Conservation (phyloP, 805 yeast genomes). For the Starmerella floris region DNA sequence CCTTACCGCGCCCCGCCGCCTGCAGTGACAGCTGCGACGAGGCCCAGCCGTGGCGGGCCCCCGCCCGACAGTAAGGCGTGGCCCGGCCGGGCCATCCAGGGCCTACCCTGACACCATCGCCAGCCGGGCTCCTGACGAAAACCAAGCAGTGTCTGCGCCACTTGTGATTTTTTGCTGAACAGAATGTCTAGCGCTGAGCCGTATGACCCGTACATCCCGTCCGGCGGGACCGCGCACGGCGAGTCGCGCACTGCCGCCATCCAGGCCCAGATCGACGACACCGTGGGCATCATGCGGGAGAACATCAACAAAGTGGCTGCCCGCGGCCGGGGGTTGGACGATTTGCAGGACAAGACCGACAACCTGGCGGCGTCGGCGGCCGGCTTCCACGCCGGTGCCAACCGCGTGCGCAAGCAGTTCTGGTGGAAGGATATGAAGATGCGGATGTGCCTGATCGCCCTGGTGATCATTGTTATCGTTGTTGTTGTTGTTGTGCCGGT, state of each 20-base stretch:
- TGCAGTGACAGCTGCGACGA: too few species aligned
- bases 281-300: conserved; percentile 95
- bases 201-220: conserved; percentile 71
- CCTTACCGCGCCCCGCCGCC: too few species aligned
- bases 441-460: conserved; percentile 77
- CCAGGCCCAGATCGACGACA: conserved; percentile 87
- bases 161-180: not conserved
- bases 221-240: conserved; percentile 22
- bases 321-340: conserved; percentile 84
- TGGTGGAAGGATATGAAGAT: conserved; percentile 98
- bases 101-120: not conserved
- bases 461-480: conserved; percentile 60
- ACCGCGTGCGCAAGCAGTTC: conserved; percentile 94
- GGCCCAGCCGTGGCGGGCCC: too few species aligned
- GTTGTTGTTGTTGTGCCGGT: conserved; percentile 86
- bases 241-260: conserved; percentile 55
- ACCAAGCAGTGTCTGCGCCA: not conserved
- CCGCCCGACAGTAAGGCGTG: too few species aligned
- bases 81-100: too few species aligned
- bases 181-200: conserved; percentile 67
- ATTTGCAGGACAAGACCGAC: conserved; percentile 85
- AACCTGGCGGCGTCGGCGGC: conserved; percentile 84
- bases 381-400: conserved; percentile 92
- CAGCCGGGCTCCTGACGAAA: not conserved
- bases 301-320: conserved; percentile 92